Evolutionary conservation across 192 early-diverging fungal species (phyloP).

Genomic region (Mortierella claussenii): DNA sequence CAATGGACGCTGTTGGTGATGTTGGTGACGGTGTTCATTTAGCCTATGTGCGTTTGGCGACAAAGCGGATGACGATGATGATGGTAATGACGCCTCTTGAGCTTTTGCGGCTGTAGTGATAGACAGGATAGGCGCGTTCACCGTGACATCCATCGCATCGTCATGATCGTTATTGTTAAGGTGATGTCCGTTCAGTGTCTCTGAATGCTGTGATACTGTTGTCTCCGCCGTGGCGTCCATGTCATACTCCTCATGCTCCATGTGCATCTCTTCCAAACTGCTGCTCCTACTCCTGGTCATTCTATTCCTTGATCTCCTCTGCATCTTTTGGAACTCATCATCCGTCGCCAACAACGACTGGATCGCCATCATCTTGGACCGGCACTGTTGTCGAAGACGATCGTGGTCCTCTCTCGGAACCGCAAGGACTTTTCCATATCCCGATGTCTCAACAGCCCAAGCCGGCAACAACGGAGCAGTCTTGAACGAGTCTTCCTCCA

Average conservation of each 20-base stretch:
- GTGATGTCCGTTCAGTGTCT: neutral
- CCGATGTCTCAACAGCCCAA: conserved; percentile 21
- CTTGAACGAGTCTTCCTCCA: conserved; percentile 39
- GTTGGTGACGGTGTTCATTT: neutral
- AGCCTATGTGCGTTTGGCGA: no score
- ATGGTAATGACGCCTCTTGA: neutral
- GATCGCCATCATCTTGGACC: conserved; percentile 49
- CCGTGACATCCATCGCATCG: neutral
- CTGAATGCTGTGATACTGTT: no score
- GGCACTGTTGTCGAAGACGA: conserved; percentile 38
- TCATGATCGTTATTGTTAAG: neutral
- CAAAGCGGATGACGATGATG: neutral
- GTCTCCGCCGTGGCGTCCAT: neutral
- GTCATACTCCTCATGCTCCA: no score
- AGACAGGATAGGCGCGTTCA: neutral
- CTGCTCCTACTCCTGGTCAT: no score
- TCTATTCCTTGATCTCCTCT: no score
- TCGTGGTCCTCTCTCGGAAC: conserved; percentile 27
- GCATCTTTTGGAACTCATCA: conserved; percentile 34
- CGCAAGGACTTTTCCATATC: conserved; percentile 9
- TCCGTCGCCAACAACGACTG: conserved; percentile 44
- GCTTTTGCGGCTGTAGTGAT: neutral
- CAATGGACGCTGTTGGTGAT: neutral
- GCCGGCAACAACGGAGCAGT: conserved; percentile 15
- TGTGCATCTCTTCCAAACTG: no score